Base-by-base conservation (phyloP, 139 green algal genomes). In the Closterium sp. region DNA sequence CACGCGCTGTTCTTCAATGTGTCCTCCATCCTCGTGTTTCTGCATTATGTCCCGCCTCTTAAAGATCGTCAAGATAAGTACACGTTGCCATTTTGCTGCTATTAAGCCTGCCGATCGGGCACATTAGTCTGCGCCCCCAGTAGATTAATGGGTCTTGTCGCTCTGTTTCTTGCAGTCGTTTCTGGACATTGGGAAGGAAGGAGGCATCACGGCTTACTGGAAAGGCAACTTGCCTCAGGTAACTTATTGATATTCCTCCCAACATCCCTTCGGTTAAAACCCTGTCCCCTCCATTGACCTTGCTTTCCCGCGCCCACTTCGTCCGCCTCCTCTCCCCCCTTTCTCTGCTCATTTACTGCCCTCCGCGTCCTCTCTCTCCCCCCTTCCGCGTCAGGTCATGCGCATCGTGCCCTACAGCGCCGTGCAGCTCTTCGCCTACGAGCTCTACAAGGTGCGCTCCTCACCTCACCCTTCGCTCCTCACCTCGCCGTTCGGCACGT, bases 221-320 rank as follows among this genome's bases (percentile, higher is more conserved):
- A 97, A 97, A 92, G 96, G 96, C 76, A 98, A 98, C 88, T 30
- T 97, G 34, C 95, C 97, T 9, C 96, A 98, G 91, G 84, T 87
- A 34, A 21, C 23, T 21, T 33, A 86, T 5, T 35, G n/a, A n/a
- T n/a, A n/a, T 33, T 28, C 31, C 84, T 76, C 84, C 16, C 84
- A 2, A 21, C 12, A 34, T 12, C 21, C 33, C 12, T 87, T 7
- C 25, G 23, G 4, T 35, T 81, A 8, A 34, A 34, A 25, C 84
- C 33, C 84, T 35, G 33, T 87, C 84, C 84, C 84, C 84, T 35
- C 32, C 84, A n/a, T 87, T 12, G 32, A 6, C 32, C 6, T 87
- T 6, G 6, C 84, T 87, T 87, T 34, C 84, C 84, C 84, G n/a
- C n/a, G n/a, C n/a, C n/a, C n/a, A 4, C 84, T 6, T 34, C 84